phyloP scores from a whole-genome alignment of 345 rosid genomes.

The Raphanus sativus region DNA sequence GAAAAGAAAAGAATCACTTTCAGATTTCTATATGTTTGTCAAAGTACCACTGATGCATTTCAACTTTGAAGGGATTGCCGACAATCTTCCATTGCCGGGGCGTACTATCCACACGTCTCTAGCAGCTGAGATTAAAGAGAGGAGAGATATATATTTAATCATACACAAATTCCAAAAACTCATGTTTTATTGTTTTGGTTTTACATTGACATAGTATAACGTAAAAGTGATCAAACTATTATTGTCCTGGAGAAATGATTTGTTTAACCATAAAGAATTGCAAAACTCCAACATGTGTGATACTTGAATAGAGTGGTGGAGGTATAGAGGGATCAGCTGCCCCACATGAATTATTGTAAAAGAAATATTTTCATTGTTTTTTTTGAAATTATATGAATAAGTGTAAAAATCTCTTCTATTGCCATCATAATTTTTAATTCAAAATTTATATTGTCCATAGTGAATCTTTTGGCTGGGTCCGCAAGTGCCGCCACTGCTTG shows the following conservation, averaged over 20 bases:
- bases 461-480: too few relatives aligned
- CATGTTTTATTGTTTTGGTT: neutral
- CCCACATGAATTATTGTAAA: too few relatives aligned
- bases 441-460: too few relatives aligned
- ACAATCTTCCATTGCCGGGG: constrained; percentile 2
- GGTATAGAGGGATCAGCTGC: too few relatives aligned
- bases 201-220: neutral
- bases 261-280: neutral
- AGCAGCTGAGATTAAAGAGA: neutral
- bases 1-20: neutral
- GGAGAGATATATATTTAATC: neutral
- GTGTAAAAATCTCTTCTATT: too few relatives aligned
- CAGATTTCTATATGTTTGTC: constrained; percentile 14
- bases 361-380: too few relatives aligned
- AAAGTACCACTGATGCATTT: constrained; percentile 9
- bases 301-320: neutral
- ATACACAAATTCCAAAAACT: neutral
- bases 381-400: too few relatives aligned
- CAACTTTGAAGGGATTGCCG: constrained; percentile 23
- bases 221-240: neutral
- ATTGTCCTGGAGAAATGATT: neutral
- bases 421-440: too few relatives aligned
- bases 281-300: neutral
- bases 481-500: too few relatives aligned
- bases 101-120: neutral